Percentiles rank a stretch among this genome's conserved stretches.
Conservation (phyloP, 129 eudicot species). For the Tagetes erecta region DNA sequence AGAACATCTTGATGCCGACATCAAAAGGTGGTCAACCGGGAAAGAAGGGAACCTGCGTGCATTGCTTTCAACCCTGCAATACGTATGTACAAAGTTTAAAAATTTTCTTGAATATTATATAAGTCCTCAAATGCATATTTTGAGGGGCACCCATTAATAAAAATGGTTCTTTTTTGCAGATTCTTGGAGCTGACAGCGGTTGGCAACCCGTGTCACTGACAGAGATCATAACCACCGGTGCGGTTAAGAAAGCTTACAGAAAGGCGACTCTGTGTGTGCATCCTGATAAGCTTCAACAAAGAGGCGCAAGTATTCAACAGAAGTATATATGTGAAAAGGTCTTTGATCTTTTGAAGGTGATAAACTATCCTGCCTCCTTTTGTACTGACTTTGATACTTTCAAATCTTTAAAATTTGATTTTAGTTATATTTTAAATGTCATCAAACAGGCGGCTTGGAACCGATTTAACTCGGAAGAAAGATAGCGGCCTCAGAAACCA, state of each 20-base stretch:
- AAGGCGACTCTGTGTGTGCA: constrained; percentile 96
- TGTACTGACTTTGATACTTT: neutral
- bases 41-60: constrained; percentile 98
- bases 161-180: constrained; percentile 41
- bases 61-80: constrained; percentile 94
- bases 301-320: constrained; percentile 92
- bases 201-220: constrained; percentile 91
- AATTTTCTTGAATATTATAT: neutral
- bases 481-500: neutral
- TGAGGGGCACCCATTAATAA: neutral
- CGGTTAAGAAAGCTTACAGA: constrained; percentile 93
- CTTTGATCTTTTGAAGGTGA: constrained; percentile 95
- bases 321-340: constrained; percentile 97
- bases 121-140: neutral
- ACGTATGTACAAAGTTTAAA: constrained; percentile 52
- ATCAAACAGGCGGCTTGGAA: constrained; percentile 20
- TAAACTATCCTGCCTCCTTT: constrained; percentile 10
- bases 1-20: constrained; percentile 84
- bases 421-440: neutral
- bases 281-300: constrained; percentile 96
- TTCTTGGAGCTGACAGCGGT: constrained; percentile 87
- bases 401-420: neutral
- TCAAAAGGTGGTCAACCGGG: constrained; percentile 92
- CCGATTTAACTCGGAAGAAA: constrained; percentile 7
- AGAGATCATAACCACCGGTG: constrained; percentile 67